Conservation (phyloP, 78 protist genomes). For the Emiliania huxleyi region DNA sequence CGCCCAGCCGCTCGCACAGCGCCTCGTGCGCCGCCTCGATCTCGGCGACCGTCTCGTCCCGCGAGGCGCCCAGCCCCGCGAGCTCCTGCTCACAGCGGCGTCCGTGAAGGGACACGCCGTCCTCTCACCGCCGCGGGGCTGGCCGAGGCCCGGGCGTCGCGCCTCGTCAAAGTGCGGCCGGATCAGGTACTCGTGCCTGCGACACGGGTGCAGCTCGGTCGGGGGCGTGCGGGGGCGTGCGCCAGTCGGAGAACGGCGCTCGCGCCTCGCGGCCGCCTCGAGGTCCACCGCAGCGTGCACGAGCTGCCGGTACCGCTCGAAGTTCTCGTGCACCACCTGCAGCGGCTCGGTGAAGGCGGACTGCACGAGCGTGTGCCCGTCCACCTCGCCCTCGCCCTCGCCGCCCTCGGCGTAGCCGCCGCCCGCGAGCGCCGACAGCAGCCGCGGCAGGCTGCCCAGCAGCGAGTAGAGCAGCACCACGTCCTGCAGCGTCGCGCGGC, state of each 20-base stretch:
- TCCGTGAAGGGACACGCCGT: too few relatives aligned
- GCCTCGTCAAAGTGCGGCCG: slow-evolving; percentile 64
- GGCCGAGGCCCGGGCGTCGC: slow-evolving; percentile 37
- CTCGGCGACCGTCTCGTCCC: not conserved
- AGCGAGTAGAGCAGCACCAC: not conserved
- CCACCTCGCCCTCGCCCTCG: slow-evolving; percentile 29
- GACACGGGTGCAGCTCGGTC: too few relatives aligned
- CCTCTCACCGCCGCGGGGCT: not conserved
- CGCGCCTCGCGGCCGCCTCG: not conserved
- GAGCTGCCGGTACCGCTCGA: slow-evolving; percentile 45
- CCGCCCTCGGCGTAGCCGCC: not conserved
- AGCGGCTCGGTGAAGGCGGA: not conserved
- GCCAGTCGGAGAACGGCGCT: too few relatives aligned
- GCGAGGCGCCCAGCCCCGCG: too few relatives aligned
- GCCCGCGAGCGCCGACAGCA: not conserved
- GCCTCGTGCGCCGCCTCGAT: slow-evolving; percentile 31
- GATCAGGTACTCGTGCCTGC: slow-evolving; percentile 78
- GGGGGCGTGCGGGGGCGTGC: too few relatives aligned
- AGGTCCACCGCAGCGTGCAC: slow-evolving; percentile 83
- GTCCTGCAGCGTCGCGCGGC: slow-evolving; percentile 43
- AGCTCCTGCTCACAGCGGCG: too few relatives aligned
- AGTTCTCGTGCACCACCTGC: not conserved
- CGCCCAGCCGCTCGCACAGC: not conserved
- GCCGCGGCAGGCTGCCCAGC: not conserved
- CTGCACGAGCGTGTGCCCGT: not conserved